phyloP scores from a whole-genome alignment of 257 asterid genomes.

The Solanum bulbocastanum region DNA sequence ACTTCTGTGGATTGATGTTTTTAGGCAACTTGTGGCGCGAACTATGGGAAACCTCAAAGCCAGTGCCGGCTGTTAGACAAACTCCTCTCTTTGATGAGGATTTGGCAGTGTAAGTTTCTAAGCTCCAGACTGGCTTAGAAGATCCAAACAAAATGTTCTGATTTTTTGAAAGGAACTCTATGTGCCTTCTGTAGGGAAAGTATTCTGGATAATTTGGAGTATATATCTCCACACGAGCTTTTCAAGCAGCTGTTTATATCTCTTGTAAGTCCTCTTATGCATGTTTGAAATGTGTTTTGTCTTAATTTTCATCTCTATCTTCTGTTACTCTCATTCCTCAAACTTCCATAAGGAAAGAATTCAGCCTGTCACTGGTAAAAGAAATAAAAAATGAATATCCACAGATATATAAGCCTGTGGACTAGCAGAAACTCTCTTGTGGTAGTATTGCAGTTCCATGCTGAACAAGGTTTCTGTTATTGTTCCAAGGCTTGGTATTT shows the following conservation, averaged over 20 bases:
- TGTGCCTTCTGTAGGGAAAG: slow-evolving; percentile 59
- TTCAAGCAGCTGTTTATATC: slow-evolving; percentile 79
- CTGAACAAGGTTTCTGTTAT: neutral
- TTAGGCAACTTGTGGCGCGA: slow-evolving; percentile 97
- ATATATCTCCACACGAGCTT: slow-evolving; percentile 62
- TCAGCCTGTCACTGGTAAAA: neutral
- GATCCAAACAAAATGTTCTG: neutral
- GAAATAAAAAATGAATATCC: neutral
- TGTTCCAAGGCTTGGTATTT: neutral
- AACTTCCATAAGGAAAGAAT: neutral
- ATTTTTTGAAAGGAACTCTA: neutral
- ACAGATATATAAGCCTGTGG: neutral
- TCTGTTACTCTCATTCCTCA: neutral
- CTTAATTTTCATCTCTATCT: neutral
- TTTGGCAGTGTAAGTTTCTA: slow-evolving; percentile 80
- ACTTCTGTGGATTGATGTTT: slow-evolving; percentile 6
- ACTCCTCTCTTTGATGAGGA: slow-evolving; percentile 95
- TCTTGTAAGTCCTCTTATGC: slow-evolving; percentile 51
- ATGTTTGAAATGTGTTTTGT: neutral
- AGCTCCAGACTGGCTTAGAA: neutral
- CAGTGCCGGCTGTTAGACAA: slow-evolving; percentile 86
- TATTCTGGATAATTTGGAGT: slow-evolving; percentile 59
- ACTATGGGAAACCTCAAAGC: slow-evolving; percentile 95
- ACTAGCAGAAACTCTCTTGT: neutral
- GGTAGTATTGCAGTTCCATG: neutral